These are phyloP conservation scores for Penicillium thymicola DNA, from an alignment of 2,329 filamentous ascomycete species.

Conservation along the genomic window DNA sequence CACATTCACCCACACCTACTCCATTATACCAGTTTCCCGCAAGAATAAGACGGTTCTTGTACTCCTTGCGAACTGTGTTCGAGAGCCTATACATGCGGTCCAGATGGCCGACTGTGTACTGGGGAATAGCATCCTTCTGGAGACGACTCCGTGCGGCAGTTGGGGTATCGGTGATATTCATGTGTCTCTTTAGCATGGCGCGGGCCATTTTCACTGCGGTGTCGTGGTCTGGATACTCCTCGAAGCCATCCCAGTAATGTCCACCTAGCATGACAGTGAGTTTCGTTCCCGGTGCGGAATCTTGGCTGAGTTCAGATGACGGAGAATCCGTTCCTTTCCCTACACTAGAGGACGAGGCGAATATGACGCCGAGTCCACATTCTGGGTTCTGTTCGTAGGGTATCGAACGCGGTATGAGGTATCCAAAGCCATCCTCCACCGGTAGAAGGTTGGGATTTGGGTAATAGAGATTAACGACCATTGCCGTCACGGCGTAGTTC, in stretches of 20 bases:
- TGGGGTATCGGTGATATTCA: conserved; percentile 65
- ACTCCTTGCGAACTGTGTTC: conserved; percentile 54
- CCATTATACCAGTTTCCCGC: conserved; percentile 53
- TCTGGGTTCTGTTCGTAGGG: conserved; percentile 73
- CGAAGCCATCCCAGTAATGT: conserved; percentile 76
- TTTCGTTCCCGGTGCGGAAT: conserved; percentile 67
- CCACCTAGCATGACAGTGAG: conserved; percentile 93
- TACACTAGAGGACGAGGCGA: conserved; percentile 69
- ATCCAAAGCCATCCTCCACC: conserved; percentile 71
- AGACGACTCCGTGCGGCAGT: conserved; percentile 60
- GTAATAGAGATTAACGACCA: conserved; percentile 91
- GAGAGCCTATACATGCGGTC: conserved; percentile 58
- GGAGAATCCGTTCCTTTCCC: conserved; percentile 37
- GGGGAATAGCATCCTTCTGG: conserved; percentile 76
- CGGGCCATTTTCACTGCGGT: conserved; percentile 69
- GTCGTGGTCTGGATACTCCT: conserved; percentile 58
- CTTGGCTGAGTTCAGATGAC: conserved; percentile 26
- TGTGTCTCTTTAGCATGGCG: conserved; percentile 66
- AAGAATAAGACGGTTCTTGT: conserved; percentile 63
- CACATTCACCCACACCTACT: conserved; percentile 53
- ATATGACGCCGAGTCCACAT: conserved; percentile 83
- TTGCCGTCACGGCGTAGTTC: conserved; percentile 71
- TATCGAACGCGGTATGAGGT: conserved; percentile 77
- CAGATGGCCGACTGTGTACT: conserved; percentile 79
- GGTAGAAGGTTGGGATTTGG: conserved; percentile 61